A percentile compares a stretch with the other conserved stretches of the same genome.
Evolutionary conservation across 1,284 basidiomycete genomes (phyloP).

Genomic region (Amylostereum areolatum): DNA sequence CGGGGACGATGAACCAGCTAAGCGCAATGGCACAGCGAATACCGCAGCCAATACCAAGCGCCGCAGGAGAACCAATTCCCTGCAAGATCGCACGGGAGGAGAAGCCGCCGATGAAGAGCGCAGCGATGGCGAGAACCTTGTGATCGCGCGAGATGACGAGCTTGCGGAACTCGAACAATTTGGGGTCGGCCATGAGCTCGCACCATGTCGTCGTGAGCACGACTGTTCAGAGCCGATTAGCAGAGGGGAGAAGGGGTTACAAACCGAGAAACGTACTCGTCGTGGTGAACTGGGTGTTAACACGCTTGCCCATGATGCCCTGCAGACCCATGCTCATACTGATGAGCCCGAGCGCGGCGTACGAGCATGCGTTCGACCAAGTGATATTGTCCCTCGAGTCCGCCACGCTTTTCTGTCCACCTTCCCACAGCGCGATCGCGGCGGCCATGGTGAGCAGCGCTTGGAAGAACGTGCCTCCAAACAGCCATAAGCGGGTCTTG

Average conservation of each 20-base stretch:
- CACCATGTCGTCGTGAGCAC: slow-evolving; percentile 82
- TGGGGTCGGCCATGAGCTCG: slow-evolving; percentile 76
- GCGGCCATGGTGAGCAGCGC: slow-evolving; percentile 69
- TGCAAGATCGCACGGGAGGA: slow-evolving; percentile 60
- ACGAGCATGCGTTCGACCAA: slow-evolving; percentile 64
- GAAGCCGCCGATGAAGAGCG: slow-evolving; percentile 76
- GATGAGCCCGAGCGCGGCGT: slow-evolving; percentile 69
- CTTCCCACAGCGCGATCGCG: slow-evolving; percentile 62
- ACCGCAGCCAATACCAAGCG: slow-evolving; percentile 65
- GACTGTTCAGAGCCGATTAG: slow-evolving; percentile 27
- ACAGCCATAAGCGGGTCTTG: slow-evolving; percentile 72
- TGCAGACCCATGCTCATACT: slow-evolving; percentile 75
- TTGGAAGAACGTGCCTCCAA: slow-evolving; percentile 66
- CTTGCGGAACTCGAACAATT: slow-evolving; percentile 51
- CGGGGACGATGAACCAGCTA: slow-evolving; percentile 65
- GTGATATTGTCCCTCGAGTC: slow-evolving; percentile 51
- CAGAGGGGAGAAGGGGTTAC: background rate
- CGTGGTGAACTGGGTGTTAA: slow-evolving; percentile 76
- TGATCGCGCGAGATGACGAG: slow-evolving; percentile 65
- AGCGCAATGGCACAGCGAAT: slow-evolving; percentile 58
- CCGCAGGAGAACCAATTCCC: slow-evolving; percentile 54
- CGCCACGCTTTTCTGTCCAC: slow-evolving; percentile 51
- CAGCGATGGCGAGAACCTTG: slow-evolving; percentile 58
- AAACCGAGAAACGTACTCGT: slow-evolving; percentile 44
- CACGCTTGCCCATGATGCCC: slow-evolving; percentile 78